These are phyloP conservation scores for Linderina pennispora DNA, from an alignment of 192 early-diverging fungal species.

Conservation along the genomic window DNA sequence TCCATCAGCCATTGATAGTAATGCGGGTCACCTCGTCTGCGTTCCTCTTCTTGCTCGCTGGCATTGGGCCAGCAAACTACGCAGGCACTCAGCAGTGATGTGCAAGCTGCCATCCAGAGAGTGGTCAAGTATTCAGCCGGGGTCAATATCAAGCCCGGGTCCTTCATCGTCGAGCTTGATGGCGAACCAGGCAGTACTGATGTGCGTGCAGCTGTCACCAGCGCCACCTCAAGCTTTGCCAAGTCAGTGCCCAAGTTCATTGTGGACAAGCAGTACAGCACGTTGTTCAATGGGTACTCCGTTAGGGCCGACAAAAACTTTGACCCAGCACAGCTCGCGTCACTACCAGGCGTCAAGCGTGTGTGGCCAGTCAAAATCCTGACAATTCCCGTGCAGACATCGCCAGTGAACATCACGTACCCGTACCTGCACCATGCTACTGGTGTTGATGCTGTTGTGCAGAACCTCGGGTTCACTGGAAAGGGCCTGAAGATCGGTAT, in stretches of 20 bases:
- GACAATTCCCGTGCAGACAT: background rate
- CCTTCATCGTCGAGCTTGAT: background rate
- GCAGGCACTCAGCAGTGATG: too few relatives aligned
- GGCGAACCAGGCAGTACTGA: background rate
- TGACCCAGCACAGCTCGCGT: constrained; percentile 7
- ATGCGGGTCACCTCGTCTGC: too few relatives aligned
- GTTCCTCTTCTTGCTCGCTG: too few relatives aligned
- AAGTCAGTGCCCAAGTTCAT: constrained; percentile 3
- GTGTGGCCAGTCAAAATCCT: constrained; percentile 21
- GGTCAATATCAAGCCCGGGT: background rate
- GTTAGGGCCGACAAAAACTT: constrained; percentile 3
- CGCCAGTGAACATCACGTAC: background rate
- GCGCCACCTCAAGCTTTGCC: background rate
- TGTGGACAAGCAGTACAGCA: constrained; percentile 11
- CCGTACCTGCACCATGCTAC: constrained; percentile 41
- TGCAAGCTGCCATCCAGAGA: too few relatives aligned
- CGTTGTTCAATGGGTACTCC: constrained; percentile 14
- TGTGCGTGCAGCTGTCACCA: background rate
- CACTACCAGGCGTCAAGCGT: constrained; percentile 16
- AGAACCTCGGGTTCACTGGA: constrained; percentile 49
- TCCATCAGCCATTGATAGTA: too few relatives aligned
- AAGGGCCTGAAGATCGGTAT: constrained; percentile 62
- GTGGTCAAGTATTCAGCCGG: background rate
- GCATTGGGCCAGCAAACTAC: too few relatives aligned
- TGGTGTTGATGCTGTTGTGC: constrained; percentile 45